A percentile compares a stretch with the other conserved stretches of the same genome.
Conservation (phyloP, 345 rosid genomes). For the Heritiera littoralis region DNA sequence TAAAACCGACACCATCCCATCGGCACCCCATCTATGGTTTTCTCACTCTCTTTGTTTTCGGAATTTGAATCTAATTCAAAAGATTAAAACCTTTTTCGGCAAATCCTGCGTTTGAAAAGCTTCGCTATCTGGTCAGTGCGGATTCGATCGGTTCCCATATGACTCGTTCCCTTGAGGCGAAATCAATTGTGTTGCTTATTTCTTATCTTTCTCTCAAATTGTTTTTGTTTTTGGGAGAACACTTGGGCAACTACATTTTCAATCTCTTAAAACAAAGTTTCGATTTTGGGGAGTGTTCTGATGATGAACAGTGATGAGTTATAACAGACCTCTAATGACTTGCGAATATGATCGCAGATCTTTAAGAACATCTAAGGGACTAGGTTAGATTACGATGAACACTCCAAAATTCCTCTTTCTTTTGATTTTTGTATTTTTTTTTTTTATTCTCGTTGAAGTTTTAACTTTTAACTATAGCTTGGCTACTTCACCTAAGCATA, state of each 20-base stretch:
- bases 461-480: too few relatives aligned
- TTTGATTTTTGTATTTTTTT: too few relatives aligned
- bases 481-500: too few relatives aligned
- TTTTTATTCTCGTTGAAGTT: too few relatives aligned
- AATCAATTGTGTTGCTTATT: constrained; percentile 52
- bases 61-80: too few relatives aligned
- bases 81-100: too few relatives aligned
- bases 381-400: constrained; percentile 41
- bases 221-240: constrained; percentile 27
- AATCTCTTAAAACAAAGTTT: not conserved
- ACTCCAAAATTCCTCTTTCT: not conserved
- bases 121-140: constrained; percentile 87
- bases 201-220: not conserved
- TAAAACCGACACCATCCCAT: too few relatives aligned
- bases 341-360: constrained; percentile 81
- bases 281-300: not conserved
- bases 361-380: constrained; percentile 95
- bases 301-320: constrained; percentile 65
- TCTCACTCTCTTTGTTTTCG: too few relatives aligned
- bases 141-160: constrained; percentile 57
- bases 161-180: constrained; percentile 97
- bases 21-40: too few relatives aligned
- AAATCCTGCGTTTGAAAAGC: constrained; percentile 21
- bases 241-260: constrained; percentile 48
- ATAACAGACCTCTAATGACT: constrained; percentile 91